Conservation (phyloP, 371 early-diverging fungal species). For the Mortierella polycephala region DNA sequence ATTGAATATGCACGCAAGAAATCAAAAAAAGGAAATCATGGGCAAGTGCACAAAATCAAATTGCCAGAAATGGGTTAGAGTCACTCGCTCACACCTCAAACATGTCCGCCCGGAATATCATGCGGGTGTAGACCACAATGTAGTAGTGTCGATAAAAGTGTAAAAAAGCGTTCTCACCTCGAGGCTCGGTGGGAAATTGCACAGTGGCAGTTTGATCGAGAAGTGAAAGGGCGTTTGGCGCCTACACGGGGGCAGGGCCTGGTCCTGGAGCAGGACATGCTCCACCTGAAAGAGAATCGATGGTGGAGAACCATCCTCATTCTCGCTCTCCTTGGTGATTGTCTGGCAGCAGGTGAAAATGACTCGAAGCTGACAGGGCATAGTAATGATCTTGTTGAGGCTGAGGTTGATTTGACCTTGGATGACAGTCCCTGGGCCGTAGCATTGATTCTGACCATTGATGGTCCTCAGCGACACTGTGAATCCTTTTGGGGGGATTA, state of each 20-base stretch:
- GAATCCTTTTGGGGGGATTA: conserved; percentile 23
- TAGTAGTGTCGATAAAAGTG: neutral
- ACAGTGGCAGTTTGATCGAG: conserved; percentile 44
- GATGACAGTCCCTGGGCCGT: conserved; percentile 34
- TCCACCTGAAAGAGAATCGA: conserved; percentile 28
- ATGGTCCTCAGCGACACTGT: conserved; percentile 16
- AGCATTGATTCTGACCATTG: conserved; percentile 15
- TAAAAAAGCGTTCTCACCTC: conserved; percentile 19
- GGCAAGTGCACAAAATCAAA: neutral
- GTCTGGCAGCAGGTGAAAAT: conserved; percentile 36
- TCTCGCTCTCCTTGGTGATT: neutral
- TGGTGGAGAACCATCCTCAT: neutral
- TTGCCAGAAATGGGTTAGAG: neutral
- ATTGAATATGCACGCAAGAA: neutral
- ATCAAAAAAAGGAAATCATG: conserved; percentile 18
- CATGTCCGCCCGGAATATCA: neutral
- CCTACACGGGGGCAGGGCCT: conserved; percentile 16
- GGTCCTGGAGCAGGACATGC: conserved; percentile 30
- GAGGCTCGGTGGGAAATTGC: conserved; percentile 39
- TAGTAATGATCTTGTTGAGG: conserved; percentile 19
- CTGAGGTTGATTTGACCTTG: conserved; percentile 32
- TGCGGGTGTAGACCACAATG: conserved; percentile 4
- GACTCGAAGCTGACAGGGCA: conserved; percentile 32
- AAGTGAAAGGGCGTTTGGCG: conserved; percentile 30
- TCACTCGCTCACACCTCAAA: no score